These are phyloP conservation scores for Rhodotorula babjevae DNA, from an alignment of 768 basidiomycete species.

Conservation along the genomic window DNA sequence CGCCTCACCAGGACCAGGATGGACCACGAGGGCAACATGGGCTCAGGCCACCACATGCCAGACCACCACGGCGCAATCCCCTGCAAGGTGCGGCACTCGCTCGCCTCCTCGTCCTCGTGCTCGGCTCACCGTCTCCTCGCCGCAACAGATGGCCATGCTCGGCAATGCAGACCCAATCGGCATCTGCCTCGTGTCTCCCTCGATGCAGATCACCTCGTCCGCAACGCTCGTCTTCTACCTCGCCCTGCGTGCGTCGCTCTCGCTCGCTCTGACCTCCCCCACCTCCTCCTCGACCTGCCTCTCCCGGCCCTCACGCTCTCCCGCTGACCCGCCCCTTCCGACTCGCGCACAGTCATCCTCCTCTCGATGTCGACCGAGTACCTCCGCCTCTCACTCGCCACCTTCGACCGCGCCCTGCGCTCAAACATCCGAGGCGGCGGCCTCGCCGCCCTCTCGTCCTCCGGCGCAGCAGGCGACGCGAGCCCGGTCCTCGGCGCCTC, in stretches of 20 bases:
- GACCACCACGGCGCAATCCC: not conserved
- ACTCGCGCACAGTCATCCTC: not conserved
- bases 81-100: not conserved
- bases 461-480: not conserved
- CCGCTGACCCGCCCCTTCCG: not conserved
- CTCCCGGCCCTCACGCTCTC: too few relatives aligned
- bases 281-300: not conserved
- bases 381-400: slow-evolving; percentile 14
- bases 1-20: too few relatives aligned
- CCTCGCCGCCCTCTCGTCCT: not conserved
- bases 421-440: slow-evolving; percentile 21
- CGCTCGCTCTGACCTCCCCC: not conserved
- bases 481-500: too few relatives aligned
- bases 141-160: slow-evolving; percentile 29
- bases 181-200: slow-evolving; percentile 23
- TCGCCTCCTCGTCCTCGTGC: not conserved
- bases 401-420: slow-evolving; percentile 30
- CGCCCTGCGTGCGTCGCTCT: not conserved
- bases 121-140: too few relatives aligned
- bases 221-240: slow-evolving; percentile 6
- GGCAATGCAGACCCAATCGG: slow-evolving; percentile 20
- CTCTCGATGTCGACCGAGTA: slow-evolving; percentile 23
- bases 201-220: slow-evolving; percentile 18
- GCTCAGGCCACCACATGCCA: not conserved
- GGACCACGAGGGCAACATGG: slow-evolving; percentile 14